These are phyloP conservation scores for Fusarium poae DNA, from an alignment of 2,329 filamentous ascomycete genomes.

Conservation along the genomic window DNA sequence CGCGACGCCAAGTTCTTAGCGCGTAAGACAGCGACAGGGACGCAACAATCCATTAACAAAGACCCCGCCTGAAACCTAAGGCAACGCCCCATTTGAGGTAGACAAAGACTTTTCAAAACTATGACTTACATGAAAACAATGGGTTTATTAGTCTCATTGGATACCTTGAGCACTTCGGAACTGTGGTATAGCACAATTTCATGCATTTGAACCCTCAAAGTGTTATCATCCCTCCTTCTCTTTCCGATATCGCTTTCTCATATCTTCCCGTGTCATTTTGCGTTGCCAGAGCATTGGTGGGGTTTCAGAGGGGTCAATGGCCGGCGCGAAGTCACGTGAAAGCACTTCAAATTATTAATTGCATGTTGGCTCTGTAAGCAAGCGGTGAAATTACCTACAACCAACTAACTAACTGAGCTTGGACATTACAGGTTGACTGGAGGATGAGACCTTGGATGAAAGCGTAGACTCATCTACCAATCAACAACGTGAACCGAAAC, in stretches of 20 bases:
- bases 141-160: slow-evolving; percentile 7
- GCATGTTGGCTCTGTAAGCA: slow-evolving; percentile 35
- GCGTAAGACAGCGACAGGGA: slow-evolving; percentile 47
- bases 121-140: slow-evolving; percentile 21
- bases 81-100: slow-evolving; percentile 40
- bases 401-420: slow-evolving; percentile 12
- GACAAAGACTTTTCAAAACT: slow-evolving; percentile 10
- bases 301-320: slow-evolving; percentile 31
- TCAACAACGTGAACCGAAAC: slow-evolving; percentile 20
- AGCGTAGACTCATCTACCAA: slow-evolving; percentile 38
- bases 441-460: slow-evolving; percentile 37
- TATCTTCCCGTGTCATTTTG: slow-evolving; percentile 33
- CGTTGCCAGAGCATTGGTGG: slow-evolving; percentile 38
- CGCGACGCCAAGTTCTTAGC: slow-evolving; percentile 54
- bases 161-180: not conserved
- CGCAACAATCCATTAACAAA: slow-evolving; percentile 49
- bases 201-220: slow-evolving; percentile 4
- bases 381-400: slow-evolving; percentile 9
- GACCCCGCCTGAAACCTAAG: slow-evolving; percentile 47
- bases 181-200: not conserved
- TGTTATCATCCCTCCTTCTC: not conserved
- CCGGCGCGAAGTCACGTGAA: slow-evolving; percentile 48
- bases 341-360: slow-evolving; percentile 46
- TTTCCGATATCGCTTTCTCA: slow-evolving; percentile 37
- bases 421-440: slow-evolving; percentile 38